Evolutionary conservation across 116 monocot genomes (phyloP), one percentile per base, ranked within the genome.

Genomic region (Zostera marina): DNA sequence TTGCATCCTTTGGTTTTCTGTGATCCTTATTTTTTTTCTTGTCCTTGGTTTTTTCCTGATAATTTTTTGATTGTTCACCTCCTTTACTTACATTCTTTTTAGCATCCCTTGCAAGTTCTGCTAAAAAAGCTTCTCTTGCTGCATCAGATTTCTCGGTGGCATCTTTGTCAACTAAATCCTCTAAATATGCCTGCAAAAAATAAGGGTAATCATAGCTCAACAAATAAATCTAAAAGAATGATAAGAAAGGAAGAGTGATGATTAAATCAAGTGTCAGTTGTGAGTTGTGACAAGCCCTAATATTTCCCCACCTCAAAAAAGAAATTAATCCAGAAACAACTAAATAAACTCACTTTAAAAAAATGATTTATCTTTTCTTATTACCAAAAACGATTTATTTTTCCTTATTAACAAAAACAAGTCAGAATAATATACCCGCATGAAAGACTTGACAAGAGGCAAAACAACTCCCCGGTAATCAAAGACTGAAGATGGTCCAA

Each of bases 141-240:
- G 94, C 88, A 63, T 88, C 84, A 75, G 94, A 88, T 58, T 74
- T 94, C 68, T 84, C 88, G 11, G 61, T 69, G 9, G 94, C 94
- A 79, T 88, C 94, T 73, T 84, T 94, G 58, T 94, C 88, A 17
- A 88, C 84, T 23, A 88, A 70, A 56, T 75, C 76, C 61, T 94
- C 94, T 73, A 94, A 76, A 58, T 53, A 68, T 14, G 66, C 26
- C 94, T 94, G 66, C n/a, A 51, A 68, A 64, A 51, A 12, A 32
- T 22, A 25, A 26, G 48, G 26, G 22, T n/a, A 47, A 46, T 46
- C 8, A 62, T 47, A 56, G 15, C 23, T 32, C n/a, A 56, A 16
- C 7, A 41, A 4, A 41, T 12, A 43, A 12, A 59, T 20, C 59
- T 26, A 47, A 61, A 46, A 32, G 32, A 14, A 16, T 46, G 22